Conservation (phyloP, 2,329 filamentous ascomycete genomes). For the Fusarium sp. region DNA sequence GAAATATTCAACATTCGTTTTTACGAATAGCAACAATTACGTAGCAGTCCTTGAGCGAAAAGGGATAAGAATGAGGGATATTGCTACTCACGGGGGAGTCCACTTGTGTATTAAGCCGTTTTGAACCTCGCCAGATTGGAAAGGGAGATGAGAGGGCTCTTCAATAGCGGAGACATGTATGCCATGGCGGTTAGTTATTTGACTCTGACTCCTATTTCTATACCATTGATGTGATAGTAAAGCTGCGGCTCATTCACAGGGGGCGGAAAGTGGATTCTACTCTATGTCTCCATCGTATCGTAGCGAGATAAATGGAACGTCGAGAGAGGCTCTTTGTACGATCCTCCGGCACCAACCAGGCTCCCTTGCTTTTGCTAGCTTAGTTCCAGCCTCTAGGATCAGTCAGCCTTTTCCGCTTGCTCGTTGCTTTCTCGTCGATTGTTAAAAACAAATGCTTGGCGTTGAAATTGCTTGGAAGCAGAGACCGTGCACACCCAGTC, state of each 20-base stretch:
- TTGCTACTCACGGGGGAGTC: slow-evolving; percentile 11
- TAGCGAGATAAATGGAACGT: slow-evolving; percentile 2
- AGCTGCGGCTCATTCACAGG: slow-evolving; percentile 24
- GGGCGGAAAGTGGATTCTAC: slow-evolving; percentile 29
- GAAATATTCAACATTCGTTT: slow-evolving; percentile 7
- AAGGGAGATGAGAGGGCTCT: slow-evolving; percentile 14
- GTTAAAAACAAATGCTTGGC: slow-evolving; percentile 21
- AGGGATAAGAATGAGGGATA: slow-evolving; percentile 34
- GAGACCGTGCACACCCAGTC: slow-evolving; percentile 27
- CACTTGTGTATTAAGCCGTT: not conserved
- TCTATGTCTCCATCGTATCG: slow-evolving; percentile 13
- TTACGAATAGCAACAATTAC: slow-evolving; percentile 32
- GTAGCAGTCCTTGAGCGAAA: slow-evolving; percentile 29
- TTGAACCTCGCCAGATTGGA: not conserved
- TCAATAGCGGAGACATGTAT: slow-evolving; percentile 19
- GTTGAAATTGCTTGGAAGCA: slow-evolving; percentile 5
- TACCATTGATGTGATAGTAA: slow-evolving; percentile 12
- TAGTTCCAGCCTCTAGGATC: not conserved
- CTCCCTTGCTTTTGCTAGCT: slow-evolving; percentile 2
- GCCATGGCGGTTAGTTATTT: slow-evolving; percentile 21
- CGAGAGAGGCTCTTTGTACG: slow-evolving; percentile 33
- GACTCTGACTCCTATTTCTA: slow-evolving; percentile 3
- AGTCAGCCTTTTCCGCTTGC: not conserved
- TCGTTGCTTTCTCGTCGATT: not conserved
- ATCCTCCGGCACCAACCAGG: slow-evolving; percentile 17